These are phyloP conservation scores for Teunomyces aglyptinius DNA, from an alignment of 805 yeast species.

Conservation along the genomic window DNA sequence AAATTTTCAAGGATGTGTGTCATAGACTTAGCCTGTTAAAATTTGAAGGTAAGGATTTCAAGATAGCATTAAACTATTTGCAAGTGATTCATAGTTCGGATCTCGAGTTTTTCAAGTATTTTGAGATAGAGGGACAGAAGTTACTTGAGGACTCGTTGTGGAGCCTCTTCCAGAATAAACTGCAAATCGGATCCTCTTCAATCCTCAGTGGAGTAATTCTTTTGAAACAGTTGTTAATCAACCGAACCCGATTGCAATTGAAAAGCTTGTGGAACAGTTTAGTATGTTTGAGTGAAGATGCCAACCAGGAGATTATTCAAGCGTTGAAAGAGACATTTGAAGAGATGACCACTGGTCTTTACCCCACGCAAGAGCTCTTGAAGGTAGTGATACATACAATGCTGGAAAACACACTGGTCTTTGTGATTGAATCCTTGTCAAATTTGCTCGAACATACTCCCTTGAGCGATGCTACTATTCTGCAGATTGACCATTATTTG, in stretches of 20 bases:
- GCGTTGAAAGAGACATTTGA: slow-evolving; percentile 31
- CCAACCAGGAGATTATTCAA: slow-evolving; percentile 17
- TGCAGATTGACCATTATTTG: slow-evolving; percentile 29
- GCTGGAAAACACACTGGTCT: slow-evolving; percentile 11
- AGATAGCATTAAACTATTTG: slow-evolving; percentile 13
- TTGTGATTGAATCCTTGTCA: slow-evolving; percentile 24
- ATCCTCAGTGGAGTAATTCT: slow-evolving; percentile 33
- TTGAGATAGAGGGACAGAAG: slow-evolving; percentile 14
- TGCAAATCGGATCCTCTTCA: slow-evolving; percentile 8
- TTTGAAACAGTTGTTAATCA: slow-evolving; percentile 35
- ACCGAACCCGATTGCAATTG: slow-evolving; percentile 18
- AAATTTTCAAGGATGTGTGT: slow-evolving; percentile 18
- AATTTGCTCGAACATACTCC: slow-evolving; percentile 21
- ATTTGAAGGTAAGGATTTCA: slow-evolving; percentile 13
- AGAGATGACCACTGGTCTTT: slow-evolving; percentile 29
- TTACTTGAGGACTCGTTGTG: slow-evolving; percentile 17
- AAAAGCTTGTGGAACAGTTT: slow-evolving; percentile 25
- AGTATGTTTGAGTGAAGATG: slow-evolving; percentile 15
- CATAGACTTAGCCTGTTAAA: slow-evolving; percentile 7
- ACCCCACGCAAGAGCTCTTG: slow-evolving; percentile 20
- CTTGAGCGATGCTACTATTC: slow-evolving; percentile 17
- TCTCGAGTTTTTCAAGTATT: slow-evolving; percentile 13
- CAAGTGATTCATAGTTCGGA: slow-evolving; percentile 15
- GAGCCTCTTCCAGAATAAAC: slow-evolving; percentile 9
- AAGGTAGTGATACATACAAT: slow-evolving; percentile 15